Conservation (phyloP, 192 early-diverging fungal species). For the Gonapodya sp. region DNA sequence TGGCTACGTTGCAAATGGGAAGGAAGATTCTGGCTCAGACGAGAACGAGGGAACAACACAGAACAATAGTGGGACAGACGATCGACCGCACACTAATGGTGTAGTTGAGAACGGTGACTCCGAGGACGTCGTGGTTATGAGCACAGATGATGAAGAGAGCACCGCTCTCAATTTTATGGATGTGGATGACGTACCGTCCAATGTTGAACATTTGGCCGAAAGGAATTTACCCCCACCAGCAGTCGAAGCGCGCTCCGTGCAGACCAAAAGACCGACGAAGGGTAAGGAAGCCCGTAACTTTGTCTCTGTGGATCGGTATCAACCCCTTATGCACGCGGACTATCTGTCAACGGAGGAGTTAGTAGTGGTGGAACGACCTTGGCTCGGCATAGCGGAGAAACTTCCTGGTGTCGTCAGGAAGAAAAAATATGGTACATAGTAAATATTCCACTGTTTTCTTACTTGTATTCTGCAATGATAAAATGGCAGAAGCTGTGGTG, state of each 20-base stretch:
- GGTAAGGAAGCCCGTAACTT: conserved; percentile 39
- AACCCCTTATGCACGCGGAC: conserved; percentile 69
- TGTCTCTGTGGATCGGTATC: conserved; percentile 67
- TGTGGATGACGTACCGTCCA: background rate
- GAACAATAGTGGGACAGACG: background rate
- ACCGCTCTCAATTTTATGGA: background rate
- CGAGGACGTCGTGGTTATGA: conserved; percentile 22
- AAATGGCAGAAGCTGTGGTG: no score
- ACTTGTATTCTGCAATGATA: no score
- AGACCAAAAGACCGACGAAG: background rate
- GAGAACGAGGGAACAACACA: background rate
- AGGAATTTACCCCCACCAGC: no score
- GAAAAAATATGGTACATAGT: conserved; percentile 72
- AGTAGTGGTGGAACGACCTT: conserved; percentile 82
- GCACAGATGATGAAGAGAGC: background rate
- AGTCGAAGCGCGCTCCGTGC: background rate
- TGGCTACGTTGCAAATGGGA: background rate
- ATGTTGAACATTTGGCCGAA: background rate
- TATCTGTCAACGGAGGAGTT: conserved; percentile 63
- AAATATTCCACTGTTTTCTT: no score
- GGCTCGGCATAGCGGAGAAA: conserved; percentile 62
- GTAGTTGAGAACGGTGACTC: conserved; percentile 25
- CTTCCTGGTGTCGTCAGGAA: conserved; percentile 75
- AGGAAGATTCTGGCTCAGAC: background rate
- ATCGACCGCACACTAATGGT: conserved; percentile 9